Conservation (phyloP, 306 rosid species). For the Urtica urens region DNA sequence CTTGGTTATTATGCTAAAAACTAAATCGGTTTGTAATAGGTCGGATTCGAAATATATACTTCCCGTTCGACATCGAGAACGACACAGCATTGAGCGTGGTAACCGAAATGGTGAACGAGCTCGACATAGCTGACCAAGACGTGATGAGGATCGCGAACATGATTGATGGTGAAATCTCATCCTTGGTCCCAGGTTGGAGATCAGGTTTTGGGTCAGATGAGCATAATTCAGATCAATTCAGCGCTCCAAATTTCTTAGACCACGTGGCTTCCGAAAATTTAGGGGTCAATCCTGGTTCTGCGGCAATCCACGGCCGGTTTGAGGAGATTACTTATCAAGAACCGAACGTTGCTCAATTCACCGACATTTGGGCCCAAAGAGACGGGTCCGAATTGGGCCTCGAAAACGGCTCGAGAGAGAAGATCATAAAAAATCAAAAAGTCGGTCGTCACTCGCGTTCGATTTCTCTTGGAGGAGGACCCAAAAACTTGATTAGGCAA, state of each 20-base stretch:
- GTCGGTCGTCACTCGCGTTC: constrained; percentile 14
- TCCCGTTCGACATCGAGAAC: constrained; percentile 75
- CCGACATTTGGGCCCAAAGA: constrained; percentile 80
- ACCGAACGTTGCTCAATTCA: constrained; percentile 47
- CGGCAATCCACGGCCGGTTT: constrained; percentile 76
- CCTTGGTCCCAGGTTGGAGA: constrained; percentile 76
- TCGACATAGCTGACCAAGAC: constrained; percentile 79
- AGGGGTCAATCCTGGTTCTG: constrained; percentile 56
- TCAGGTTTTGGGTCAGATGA: constrained; percentile 27
- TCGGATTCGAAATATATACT: constrained; percentile 81
- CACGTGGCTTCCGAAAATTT: constrained; percentile 51
- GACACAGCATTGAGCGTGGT: constrained; percentile 84
- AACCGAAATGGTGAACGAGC: constrained; percentile 84
- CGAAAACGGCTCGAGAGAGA: constrained; percentile 40
- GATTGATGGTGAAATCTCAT: constrained; percentile 66
- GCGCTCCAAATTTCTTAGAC: constrained; percentile 36
- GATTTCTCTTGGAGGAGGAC: constrained; percentile 28
- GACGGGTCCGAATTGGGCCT: constrained; percentile 38
- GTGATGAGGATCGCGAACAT: constrained; percentile 69
- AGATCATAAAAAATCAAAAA: constrained; percentile 24
- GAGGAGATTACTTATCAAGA: constrained; percentile 93
- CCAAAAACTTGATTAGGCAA: constrained; percentile 81
- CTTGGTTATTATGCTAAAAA: too few relatives aligned
- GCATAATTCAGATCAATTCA: constrained; percentile 24
- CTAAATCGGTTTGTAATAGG: too few relatives aligned